Evolutionary conservation across 2,329 filamentous ascomycete species (phyloP), one percentile per base, ranked within the genome.

Genomic region (Xylaria multiplex): DNA sequence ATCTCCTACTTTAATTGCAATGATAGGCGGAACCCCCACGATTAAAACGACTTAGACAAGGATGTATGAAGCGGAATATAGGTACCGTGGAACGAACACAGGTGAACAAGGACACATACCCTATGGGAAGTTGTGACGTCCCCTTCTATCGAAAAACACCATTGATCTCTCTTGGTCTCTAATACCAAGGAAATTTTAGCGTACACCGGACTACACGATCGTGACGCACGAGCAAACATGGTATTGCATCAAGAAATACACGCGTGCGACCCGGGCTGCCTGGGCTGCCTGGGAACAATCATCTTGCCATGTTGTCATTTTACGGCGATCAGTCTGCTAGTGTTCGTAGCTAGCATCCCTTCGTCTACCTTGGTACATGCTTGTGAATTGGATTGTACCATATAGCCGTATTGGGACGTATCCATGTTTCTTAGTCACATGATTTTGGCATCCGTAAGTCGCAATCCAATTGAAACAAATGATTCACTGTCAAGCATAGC

Each of bases 381-480:
- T 5, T 37, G 19, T 13, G 14, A 37, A 32, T 27, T 30, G 30
- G 13, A 53, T 14, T 9, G 8, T 19, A 19, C 19, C 19, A 19
- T 19, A 1, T 37, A 19, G 49, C 49, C n/a, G 19, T 13, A 22
- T 37, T 19, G 30, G 16, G 7, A 13, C 7, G 22, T 24, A 19
- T n/a, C 16, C 6, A 16, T 53, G 11, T 42, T 19, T 19, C 19
- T 19, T 19, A 19, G 19, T 19, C 19, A 19, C 19, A 19, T 19
- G 19, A 19, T 19, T 19, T 19, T 19, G 19, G 5, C 27, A 27
- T 27, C 27, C 13, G 14, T n/a, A 6, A n/a, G 27, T 50, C 5
- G 27, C 52, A 32, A 27, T 30, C 13, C 24, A 61, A 43, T 50
- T n/a, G 40, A 37, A 64, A 27, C 22, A 7, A 58, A 58, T 40